These are phyloP conservation scores for Suillus spraguei DNA, from an alignment of 768 basidiomycete genomes.

Conservation along the genomic window DNA sequence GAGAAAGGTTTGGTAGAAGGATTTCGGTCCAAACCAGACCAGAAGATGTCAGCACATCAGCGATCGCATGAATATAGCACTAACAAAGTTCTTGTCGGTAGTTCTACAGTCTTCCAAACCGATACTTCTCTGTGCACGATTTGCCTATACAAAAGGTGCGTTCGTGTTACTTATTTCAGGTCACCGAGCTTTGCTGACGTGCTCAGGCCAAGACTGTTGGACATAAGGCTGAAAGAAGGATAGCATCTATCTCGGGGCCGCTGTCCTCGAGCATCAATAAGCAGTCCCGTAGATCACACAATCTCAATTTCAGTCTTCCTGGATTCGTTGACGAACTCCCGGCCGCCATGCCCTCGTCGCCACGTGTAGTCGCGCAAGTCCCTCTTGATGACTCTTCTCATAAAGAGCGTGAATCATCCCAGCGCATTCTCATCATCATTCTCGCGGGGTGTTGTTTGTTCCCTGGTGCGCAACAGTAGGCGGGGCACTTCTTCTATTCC, in stretches of 20 bases:
- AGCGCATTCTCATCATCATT: neutral
- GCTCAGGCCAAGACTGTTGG: constrained; percentile 11
- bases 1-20: constrained; percentile 33
- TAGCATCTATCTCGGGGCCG: constrained; percentile 27
- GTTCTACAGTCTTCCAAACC: constrained; percentile 33
- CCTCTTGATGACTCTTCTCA: neutral
- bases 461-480: constrained; percentile 41
- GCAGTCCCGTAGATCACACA: constrained; percentile 13
- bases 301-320: constrained; percentile 18
- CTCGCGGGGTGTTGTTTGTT: constrained; percentile 31
- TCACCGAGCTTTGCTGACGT: neutral
- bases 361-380: neutral
- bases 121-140: constrained; percentile 33
- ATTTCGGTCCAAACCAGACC: constrained; percentile 27
- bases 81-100: constrained; percentile 11
- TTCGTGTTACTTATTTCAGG: neutral
- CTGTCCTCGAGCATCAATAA: constrained; percentile 13
- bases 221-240: constrained; percentile 23
- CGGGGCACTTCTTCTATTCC: constrained; percentile 33
- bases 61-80: neutral
- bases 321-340: constrained; percentile 14
- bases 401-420: neutral
- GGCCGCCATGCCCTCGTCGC: neutral
- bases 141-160: constrained; percentile 20
- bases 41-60: constrained; percentile 26